phyloP scores from a whole-genome alignment of 768 basidiomycete species.

The Suillus variegatus region DNA sequence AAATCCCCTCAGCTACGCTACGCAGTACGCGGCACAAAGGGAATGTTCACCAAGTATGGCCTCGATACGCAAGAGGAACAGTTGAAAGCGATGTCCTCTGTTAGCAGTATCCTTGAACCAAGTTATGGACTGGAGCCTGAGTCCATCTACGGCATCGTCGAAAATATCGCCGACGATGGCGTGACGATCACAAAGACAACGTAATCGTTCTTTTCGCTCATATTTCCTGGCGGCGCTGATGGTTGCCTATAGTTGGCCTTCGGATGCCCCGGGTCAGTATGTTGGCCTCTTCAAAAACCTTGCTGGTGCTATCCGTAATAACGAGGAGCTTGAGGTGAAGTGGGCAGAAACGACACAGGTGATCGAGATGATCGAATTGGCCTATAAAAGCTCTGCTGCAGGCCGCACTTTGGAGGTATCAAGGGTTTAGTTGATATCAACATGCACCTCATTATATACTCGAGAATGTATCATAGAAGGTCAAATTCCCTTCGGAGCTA shows the following conservation, averaged over 20 bases:
- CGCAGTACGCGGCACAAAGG: conserved; percentile 68
- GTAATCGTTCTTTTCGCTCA: conserved; percentile 29
- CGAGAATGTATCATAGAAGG: not conserved
- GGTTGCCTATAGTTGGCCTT: conserved; percentile 56
- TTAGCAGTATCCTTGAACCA: conserved; percentile 44
- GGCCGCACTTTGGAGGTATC: conserved; percentile 46
- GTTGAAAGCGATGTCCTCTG: conserved; percentile 55
- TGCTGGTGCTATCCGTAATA: conserved; percentile 58
- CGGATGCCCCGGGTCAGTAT: conserved; percentile 58
- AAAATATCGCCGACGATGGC: conserved; percentile 53
- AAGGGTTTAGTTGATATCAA: conserved; percentile 4
- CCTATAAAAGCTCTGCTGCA: conserved; percentile 64
- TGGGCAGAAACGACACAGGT: conserved; percentile 74
- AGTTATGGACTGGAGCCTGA: conserved; percentile 65
- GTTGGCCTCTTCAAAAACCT: conserved; percentile 65
- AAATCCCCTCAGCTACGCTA: conserved; percentile 69
- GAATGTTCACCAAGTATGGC: conserved; percentile 74
- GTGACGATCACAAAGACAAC: conserved; percentile 28
- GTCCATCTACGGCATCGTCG: conserved; percentile 61
- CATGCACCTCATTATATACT: not conserved
- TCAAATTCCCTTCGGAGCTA: not conserved
- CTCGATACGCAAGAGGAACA: conserved; percentile 81
- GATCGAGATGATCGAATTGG: conserved; percentile 78
- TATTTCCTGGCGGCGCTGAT: conserved; percentile 25
- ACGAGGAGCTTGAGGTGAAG: conserved; percentile 58